Evolutionary conservation across 169 alveolate genomes (phyloP).

Genomic region (Cryptosporidium felis): DNA sequence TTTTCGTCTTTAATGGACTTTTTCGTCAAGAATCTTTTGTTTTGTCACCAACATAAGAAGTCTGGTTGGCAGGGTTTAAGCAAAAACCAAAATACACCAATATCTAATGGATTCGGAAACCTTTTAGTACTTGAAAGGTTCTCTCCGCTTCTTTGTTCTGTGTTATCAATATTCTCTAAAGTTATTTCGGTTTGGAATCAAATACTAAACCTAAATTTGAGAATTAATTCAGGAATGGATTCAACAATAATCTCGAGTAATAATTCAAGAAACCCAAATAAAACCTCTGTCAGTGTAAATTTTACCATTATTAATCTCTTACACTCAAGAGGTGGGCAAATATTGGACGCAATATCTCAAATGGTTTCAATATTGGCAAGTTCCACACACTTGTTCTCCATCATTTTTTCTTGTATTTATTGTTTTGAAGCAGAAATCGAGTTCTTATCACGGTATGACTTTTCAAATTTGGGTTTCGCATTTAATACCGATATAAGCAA

Average conservation of each 20-base stretch:
- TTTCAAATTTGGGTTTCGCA: background rate
- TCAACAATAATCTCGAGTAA: background rate
- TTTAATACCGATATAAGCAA: background rate
- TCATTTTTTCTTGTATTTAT: constrained; percentile 23
- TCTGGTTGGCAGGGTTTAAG: background rate
- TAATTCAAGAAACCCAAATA: background rate
- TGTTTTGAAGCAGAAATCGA: constrained; percentile 46
- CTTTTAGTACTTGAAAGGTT: background rate
- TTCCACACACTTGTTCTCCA: background rate
- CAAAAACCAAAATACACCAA: background rate
- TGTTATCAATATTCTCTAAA: constrained; percentile 10
- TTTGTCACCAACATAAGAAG: constrained; percentile 40
- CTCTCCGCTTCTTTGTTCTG: constrained; percentile 19
- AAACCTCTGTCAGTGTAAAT: background rate
- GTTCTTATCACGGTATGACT: background rate
- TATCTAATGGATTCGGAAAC: background rate
- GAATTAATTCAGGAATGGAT: background rate
- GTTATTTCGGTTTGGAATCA: background rate
- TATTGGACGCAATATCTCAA: constrained; percentile 25
- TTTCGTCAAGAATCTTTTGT: constrained; percentile 14
- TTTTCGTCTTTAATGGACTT: constrained; percentile 33
- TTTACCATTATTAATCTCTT: constrained; percentile 3
- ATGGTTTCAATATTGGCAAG: background rate
- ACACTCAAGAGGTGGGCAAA: constrained; percentile 39
- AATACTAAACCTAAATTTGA: background rate